A percentile compares a stretch with the other conserved stretches of the same genome.
phyloP scores from a whole-genome alignment of 2,329 filamentous ascomycete genomes.

The Fusarium mundagurra region DNA sequence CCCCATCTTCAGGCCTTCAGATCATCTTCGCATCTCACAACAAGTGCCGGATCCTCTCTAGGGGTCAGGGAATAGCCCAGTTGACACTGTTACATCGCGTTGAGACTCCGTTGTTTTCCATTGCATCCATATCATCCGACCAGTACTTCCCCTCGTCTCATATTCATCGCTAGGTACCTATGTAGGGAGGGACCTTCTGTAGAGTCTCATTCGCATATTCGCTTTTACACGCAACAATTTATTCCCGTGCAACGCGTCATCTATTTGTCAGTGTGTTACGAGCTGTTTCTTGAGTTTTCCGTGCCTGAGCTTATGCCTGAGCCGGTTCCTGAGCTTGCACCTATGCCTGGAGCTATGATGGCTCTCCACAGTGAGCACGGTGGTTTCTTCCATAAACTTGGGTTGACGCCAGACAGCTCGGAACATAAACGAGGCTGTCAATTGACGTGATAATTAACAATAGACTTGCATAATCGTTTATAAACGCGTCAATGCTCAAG shows the following conservation, averaged over 20 bases:
- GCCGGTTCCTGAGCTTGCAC: background rate
- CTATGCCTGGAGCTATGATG: background rate
- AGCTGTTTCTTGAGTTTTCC: constrained; percentile 4
- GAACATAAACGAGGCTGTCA: constrained; percentile 16
- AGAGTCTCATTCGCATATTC: constrained; percentile 32
- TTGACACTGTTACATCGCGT: constrained; percentile 37
- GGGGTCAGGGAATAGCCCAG: constrained; percentile 29
- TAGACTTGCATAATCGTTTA: constrained; percentile 22
- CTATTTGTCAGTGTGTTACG: constrained; percentile 24
- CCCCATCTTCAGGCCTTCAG: background rate
- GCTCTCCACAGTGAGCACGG: constrained; percentile 19
- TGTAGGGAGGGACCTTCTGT: background rate
- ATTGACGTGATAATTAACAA: background rate
- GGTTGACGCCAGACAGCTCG: constrained; percentile 10
- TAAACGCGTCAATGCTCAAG: constrained; percentile 20
- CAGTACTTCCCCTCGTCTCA: constrained; percentile 29
- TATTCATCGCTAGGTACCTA: constrained; percentile 17
- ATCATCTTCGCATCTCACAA: constrained; percentile 19
- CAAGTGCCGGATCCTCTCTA: constrained; percentile 37
- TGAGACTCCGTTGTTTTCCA: constrained; percentile 18
- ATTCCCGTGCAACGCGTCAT: constrained; percentile 30
- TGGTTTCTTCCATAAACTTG: background rate
- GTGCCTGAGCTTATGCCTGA: background rate
- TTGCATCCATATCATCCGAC: constrained; percentile 17
- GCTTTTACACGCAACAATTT: constrained; percentile 18